Evolutionary conservation across 768 basidiomycete genomes (phyloP).

Genomic region (Saitozyma podzolica): DNA sequence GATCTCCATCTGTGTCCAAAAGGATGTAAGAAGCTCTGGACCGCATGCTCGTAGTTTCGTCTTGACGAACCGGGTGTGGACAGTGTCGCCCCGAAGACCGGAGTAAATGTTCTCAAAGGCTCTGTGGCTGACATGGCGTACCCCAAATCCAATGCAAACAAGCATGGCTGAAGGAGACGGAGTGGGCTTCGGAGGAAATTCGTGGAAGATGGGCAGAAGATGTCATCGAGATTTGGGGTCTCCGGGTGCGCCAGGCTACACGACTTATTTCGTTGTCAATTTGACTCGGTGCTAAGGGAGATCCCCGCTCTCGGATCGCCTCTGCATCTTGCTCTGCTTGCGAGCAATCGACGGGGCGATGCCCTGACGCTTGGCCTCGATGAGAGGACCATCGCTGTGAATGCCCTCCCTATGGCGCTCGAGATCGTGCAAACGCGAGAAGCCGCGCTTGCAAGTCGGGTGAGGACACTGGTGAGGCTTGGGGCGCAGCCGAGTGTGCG

Average conservation of each 20-base stretch:
- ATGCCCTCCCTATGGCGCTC: conserved; percentile 67
- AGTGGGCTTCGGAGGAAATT: too few species aligned
- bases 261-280: conserved; percentile 28
- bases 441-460: conserved; percentile 79
- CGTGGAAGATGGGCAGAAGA: too few species aligned
- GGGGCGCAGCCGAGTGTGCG: conserved; percentile 85
- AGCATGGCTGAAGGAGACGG: too few species aligned
- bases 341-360: conserved; percentile 47
- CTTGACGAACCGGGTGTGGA: too few species aligned
- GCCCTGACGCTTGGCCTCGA: conserved; percentile 47
- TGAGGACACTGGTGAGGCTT: conserved; percentile 90
- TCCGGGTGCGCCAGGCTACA: conserved; percentile 42
- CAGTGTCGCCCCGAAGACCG: too few species aligned
- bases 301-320: conserved; percentile 35
- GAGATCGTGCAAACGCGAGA: conserved; percentile 90
- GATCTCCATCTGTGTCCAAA: too few species aligned
- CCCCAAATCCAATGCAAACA: too few species aligned
- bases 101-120: too few species aligned
- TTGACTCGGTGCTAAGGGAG: conserved; percentile 28
- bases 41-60: too few species aligned
- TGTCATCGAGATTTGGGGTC: too few species aligned
- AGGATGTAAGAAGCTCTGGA: too few species aligned
- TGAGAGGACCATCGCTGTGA: conserved; percentile 50
- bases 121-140: too few species aligned
- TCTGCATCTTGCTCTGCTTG: conserved; percentile 41